phyloP scores from a whole-genome alignment of 305 asterid species.

The Nicotiana rustica region DNA sequence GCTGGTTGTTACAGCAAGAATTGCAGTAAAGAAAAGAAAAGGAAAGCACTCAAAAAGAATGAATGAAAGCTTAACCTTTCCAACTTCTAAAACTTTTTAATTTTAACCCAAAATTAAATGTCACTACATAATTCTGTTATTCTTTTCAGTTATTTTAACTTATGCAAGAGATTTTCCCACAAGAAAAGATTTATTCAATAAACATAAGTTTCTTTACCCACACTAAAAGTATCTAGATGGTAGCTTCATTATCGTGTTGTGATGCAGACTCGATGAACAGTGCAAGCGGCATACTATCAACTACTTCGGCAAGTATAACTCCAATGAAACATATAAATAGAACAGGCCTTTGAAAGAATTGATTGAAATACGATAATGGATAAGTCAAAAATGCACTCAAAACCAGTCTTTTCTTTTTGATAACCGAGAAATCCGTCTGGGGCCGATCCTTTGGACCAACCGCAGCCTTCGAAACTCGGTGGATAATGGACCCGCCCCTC shows the following conservation, averaged over 20 bases:
- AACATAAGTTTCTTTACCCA: neutral
- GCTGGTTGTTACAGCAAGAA: no score
- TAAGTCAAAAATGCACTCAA: no score
- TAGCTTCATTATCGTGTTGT: conserved; percentile 72
- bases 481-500: no score
- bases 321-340: conserved; percentile 42
- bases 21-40: no score
- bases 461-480: no score
- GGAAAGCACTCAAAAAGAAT: no score
- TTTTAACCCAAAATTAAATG: neutral
- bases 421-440: no score
- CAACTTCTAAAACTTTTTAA: conserved; percentile 11
- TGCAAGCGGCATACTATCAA: conserved; percentile 63
- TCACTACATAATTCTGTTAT: neutral
- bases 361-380: no score
- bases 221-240: no score
- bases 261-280: conserved; percentile 90
- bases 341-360: neutral
- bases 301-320: conserved; percentile 75
- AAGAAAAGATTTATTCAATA: neutral
- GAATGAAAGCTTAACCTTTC: neutral
- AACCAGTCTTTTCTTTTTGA: no score
- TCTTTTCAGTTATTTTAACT: neutral
- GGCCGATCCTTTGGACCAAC: no score
- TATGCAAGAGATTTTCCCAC: conserved; percentile 28